Conservation (phyloP, 2,329 filamentous ascomycete genomes). For the Trichoderma cornu-damae region DNA sequence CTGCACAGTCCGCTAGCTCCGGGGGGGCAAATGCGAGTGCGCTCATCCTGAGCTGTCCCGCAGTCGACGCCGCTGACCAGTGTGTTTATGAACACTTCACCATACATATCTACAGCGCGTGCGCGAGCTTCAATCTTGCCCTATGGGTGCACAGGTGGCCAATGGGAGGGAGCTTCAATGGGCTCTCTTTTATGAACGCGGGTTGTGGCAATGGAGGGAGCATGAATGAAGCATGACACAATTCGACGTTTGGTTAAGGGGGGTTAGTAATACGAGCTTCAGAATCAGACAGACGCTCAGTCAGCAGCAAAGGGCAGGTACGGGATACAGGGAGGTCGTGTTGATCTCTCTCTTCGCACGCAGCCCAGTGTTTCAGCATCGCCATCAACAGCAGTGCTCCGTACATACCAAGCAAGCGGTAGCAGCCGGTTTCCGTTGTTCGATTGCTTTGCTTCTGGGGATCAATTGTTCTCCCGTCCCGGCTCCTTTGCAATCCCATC, state of each 20-base stretch:
- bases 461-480: constrained; percentile 2
- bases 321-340: too few relatives aligned
- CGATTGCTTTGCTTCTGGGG: neutral
- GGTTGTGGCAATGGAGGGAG: neutral
- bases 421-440: too few relatives aligned
- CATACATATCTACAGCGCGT: neutral
- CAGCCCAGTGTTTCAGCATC: neutral
- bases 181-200: neutral
- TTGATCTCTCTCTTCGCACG: too few relatives aligned
- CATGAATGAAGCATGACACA: too few relatives aligned
- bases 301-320: too few relatives aligned
- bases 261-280: too few relatives aligned
- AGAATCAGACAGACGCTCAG: too few relatives aligned
- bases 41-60: constrained; percentile 9
- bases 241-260: too few relatives aligned
- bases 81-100: constrained; percentile 19
- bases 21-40: neutral
- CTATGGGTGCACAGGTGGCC: neutral
- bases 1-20: constrained; percentile 14
- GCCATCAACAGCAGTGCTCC: neutral
- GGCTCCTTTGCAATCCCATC: too few relatives aligned
- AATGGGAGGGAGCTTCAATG: neutral
- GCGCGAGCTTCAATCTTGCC: neutral
- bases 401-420: too few relatives aligned
- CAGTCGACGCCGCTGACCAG: constrained; percentile 13